These are phyloP conservation scores for Lycium ferocissimum DNA, from an alignment of 257 asterid species.

Conservation along the genomic window DNA sequence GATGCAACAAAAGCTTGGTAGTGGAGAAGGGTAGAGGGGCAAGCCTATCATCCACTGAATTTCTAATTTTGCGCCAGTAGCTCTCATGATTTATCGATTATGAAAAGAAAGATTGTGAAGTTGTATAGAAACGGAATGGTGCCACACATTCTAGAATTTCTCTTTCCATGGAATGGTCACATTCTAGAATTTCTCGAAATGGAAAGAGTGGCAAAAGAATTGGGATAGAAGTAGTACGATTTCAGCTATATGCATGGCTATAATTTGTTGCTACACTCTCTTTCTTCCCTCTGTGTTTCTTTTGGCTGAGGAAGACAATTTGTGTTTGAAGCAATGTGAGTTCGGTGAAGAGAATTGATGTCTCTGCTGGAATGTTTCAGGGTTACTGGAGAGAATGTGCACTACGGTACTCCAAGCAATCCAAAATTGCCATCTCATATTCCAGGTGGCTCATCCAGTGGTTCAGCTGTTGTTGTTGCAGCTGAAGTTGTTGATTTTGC, in stretches of 20 bases:
- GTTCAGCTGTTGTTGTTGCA: conserved; percentile 94
- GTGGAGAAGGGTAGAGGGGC: conserved; percentile 9
- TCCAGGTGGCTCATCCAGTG: conserved; percentile 96
- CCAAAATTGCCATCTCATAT: conserved; percentile 72
- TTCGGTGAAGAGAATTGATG: conserved; percentile 12
- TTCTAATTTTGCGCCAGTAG: not conserved
- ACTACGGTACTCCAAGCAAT: conserved; percentile 82
- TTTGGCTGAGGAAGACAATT: not conserved
- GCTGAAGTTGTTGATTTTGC: conserved; percentile 84
- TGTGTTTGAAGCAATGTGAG: not conserved
- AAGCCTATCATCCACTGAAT: conserved; percentile 1
- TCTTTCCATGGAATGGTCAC: not conserved
- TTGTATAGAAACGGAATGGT: conserved; percentile 10
- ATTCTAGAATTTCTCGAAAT: not conserved
- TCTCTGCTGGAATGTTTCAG: conserved; percentile 53
- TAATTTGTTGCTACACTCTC: not conserved
- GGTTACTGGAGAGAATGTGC: conserved; percentile 80
- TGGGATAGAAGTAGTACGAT: not conserved
- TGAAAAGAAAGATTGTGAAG: not conserved
- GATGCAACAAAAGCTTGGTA: not conserved
- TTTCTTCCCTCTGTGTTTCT: conserved; percentile 24
- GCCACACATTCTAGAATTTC: not conserved
- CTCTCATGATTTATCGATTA: not conserved
- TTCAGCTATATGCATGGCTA: not conserved
- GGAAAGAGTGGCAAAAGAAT: not conserved